A percentile compares a stretch with the other conserved stretches of the same genome.
These are phyloP conservation scores for Schizothecium vesticola DNA, from an alignment of 495 filamentous ascomycete genomes.

Conservation along the genomic window DNA sequence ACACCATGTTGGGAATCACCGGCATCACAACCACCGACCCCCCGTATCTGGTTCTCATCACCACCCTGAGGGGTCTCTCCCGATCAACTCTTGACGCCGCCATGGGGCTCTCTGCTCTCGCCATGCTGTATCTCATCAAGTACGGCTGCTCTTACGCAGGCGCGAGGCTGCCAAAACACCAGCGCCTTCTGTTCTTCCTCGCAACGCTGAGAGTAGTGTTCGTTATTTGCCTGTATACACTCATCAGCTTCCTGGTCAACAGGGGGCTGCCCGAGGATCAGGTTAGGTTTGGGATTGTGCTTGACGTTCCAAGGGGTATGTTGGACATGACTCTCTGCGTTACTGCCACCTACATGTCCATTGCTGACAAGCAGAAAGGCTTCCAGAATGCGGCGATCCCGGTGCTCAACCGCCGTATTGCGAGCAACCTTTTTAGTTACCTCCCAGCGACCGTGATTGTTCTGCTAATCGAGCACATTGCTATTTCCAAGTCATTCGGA, in stretches of 20 bases:
- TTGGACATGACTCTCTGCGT: not conserved
- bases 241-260: slow-evolving; percentile 87
- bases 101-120: slow-evolving; percentile 79
- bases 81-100: slow-evolving; percentile 70
- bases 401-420: slow-evolving; percentile 45
- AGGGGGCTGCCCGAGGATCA: slow-evolving; percentile 40
- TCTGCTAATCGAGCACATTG: slow-evolving; percentile 88
- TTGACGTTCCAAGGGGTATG: slow-evolving; percentile 68
- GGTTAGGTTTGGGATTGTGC: slow-evolving; percentile 63
- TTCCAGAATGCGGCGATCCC: slow-evolving; percentile 82
- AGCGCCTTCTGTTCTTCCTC: slow-evolving; percentile 80
- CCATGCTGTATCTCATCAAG: slow-evolving; percentile 79
- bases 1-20: slow-evolving; percentile 76
- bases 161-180: slow-evolving; percentile 60
- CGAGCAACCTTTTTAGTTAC: slow-evolving; percentile 26
- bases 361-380: slow-evolving; percentile 38
- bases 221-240: slow-evolving; percentile 86
- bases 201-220: slow-evolving; percentile 87
- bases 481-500: slow-evolving; percentile 98
- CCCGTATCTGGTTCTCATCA: slow-evolving; percentile 81
- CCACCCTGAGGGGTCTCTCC: slow-evolving; percentile 73
- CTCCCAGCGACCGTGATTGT: slow-evolving; percentile 67
- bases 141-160: slow-evolving; percentile 59
- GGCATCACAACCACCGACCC: slow-evolving; percentile 70
- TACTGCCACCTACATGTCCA: not conserved